A percentile compares a stretch with the other conserved stretches of the same genome.
Conservation (phyloP, 2,329 filamentous ascomycete genomes). For the Aspergillus sp. region DNA sequence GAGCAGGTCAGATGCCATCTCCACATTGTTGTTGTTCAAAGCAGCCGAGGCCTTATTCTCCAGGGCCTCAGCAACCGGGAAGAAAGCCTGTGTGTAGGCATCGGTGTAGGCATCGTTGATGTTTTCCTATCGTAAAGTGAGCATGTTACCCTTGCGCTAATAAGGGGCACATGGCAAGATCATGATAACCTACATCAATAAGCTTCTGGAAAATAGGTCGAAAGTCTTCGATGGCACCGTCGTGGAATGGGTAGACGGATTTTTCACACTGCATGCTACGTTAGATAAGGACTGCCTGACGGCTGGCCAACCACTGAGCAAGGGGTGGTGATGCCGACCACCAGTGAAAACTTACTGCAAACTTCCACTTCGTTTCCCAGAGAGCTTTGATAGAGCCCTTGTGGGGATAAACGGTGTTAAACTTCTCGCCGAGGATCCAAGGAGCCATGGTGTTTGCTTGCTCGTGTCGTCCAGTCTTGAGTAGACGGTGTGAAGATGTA, state of each 20-base stretch:
- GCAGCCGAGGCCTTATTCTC: constrained; percentile 55
- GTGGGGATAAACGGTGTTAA: constrained; percentile 55
- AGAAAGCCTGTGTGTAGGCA: constrained; percentile 64
- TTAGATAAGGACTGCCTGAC: background rate
- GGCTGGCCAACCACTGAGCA: background rate
- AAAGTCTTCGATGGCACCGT: constrained; percentile 68
- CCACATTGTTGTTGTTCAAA: constrained; percentile 50
- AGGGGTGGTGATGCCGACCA: background rate
- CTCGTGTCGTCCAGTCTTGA: background rate
- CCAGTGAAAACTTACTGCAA: constrained; percentile 53
- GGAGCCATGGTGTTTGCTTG: constrained; percentile 20
- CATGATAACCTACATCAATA: constrained; percentile 49
- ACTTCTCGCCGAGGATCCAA: constrained; percentile 49
- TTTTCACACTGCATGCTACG: constrained; percentile 51
- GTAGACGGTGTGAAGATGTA: background rate
- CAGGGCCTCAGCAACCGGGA: constrained; percentile 63
- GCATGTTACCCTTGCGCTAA: background rate
- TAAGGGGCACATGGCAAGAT: background rate
- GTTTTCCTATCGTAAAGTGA: constrained; percentile 43
- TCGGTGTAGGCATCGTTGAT: constrained; percentile 67
- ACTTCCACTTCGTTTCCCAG: constrained; percentile 78
- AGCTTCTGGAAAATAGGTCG: constrained; percentile 67
- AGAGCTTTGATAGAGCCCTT: constrained; percentile 62
- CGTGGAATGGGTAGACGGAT: constrained; percentile 74
- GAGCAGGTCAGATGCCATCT: constrained; percentile 63